Base-by-base conservation (phyloP, 31 red algal species). In the Endocladia muricata region DNA sequence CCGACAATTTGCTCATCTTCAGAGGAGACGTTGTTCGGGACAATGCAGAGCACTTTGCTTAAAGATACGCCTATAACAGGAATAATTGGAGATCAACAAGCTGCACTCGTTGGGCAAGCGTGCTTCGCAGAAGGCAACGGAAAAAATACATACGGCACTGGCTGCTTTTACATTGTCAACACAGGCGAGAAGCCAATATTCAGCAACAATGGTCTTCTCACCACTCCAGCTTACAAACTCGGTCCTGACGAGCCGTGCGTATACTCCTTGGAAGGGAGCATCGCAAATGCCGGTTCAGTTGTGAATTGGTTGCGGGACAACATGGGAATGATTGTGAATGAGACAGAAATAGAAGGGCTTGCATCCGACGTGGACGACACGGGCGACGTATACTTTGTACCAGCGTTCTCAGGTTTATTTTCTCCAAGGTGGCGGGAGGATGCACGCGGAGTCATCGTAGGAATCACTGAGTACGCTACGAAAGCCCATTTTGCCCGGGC, bases 141-240 rank as follows among this genome's bases (percentile, higher is more conserved):
- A 48, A 98, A 98, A 73, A 75, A 70, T 70, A 98, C 95, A 3
- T 98, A 93, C 47, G 95, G 95, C 19, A 98, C 95, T 2, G 95
- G 95, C 2, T 90, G 95, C 71, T 98, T 98, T 39, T 61, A 93
- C 17, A 93, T 98, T 2, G 76, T 98, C 22, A 92, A 98, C 61
- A 93, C 81, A 15, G 95, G 95, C 7, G 62, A 43, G 7, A 54
- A 74, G 37, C 89, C 85, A 26, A 85, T 74, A 47, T 44, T 78
- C 43, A 88, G 75, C 66, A 41, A 66, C 0, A 70, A 79, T 28
- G 76, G 82, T 4, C 51, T 98, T 68, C 47, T 98, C 33, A 98
- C 95, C 2, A 90, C 89, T 26, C 85, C 90, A 4, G 95, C 82
- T 2, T 98, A 91, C 55, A 73, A 90, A 79, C 57, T 98, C 36